phyloP scores from a whole-genome alignment of 1,284 basidiomycete genomes.

The Papiliotrema fonsecae region DNA sequence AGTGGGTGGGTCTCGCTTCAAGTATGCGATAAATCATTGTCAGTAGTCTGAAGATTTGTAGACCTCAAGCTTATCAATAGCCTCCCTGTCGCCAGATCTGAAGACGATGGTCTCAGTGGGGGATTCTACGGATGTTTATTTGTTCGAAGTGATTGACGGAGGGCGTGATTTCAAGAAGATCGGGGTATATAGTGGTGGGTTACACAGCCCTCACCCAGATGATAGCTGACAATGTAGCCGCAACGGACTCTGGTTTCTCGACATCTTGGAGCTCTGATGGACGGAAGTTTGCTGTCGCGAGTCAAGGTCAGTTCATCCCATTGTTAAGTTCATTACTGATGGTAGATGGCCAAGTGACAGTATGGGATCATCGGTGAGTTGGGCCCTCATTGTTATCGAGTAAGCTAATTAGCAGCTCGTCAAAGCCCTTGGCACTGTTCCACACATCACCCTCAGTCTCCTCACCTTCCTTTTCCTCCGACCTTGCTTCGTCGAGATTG shows the following conservation, averaged over 20 bases:
- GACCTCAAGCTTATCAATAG: slow-evolving; percentile 12
- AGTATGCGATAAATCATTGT: slow-evolving; percentile 47
- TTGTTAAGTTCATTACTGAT: neutral
- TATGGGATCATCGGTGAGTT: slow-evolving; percentile 47
- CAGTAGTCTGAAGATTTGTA: slow-evolving; percentile 9
- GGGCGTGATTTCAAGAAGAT: slow-evolving; percentile 42
- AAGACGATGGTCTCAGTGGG: slow-evolving; percentile 46
- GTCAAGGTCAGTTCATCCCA: slow-evolving; percentile 29
- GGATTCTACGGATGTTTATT: slow-evolving; percentile 45
- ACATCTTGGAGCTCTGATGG: slow-evolving; percentile 48
- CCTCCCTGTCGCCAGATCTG: slow-evolving; percentile 45
- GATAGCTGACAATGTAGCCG: slow-evolving; percentile 15
- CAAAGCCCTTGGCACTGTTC: slow-evolving; percentile 43
- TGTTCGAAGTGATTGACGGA: slow-evolving; percentile 44
- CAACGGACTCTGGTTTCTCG: slow-evolving; percentile 45
- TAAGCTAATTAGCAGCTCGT: slow-evolving; percentile 17
- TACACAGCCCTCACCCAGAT: neutral
- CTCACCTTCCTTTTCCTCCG: slow-evolving; percentile 21
- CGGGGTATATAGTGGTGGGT: slow-evolving; percentile 36
- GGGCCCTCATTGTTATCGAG: neutral
- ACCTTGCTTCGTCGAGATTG: slow-evolving; percentile 9
- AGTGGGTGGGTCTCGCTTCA: slow-evolving; percentile 39
- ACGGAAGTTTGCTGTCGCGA: slow-evolving; percentile 47
- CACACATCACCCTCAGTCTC: slow-evolving; percentile 21
- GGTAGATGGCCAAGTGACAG: slow-evolving; percentile 46